Evolutionary conservation across 768 basidiomycete species (phyloP), one percentile per base, ranked within the genome.

Genomic region (Tylopilus felleus): DNA sequence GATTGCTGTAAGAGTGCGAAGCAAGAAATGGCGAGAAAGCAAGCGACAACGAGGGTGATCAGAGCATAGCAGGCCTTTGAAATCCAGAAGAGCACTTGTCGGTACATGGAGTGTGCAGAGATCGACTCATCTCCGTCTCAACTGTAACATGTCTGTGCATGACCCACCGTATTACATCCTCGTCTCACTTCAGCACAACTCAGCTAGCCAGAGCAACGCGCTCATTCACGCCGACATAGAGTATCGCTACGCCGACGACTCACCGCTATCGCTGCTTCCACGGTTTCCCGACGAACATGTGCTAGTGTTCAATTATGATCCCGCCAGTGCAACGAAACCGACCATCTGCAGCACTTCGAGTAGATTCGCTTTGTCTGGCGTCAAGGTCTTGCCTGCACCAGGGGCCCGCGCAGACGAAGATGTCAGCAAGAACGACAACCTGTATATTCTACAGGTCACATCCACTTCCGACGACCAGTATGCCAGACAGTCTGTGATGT

Each of bases 201-300:
- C 67, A 47, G 47, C 76, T 21, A 65, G 76, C 3, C 71, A 73
- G 12, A 76, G 74, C 27, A 73, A 57, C 2, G 58, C 55, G 29
- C 62, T 75, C 44, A 71, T 78, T 12, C 90, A 93, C 63, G 87
- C 88, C 5, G 72, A 75, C 40, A 84, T 93, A 17, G 86, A 92
- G 60, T 92, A 92, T 66, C 86, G 89, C 61, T 93, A 89, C 64
- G 79, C 82, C 19, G 89, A 93, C 61, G 91, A 93, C 64, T 77
- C 85, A 0, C 84, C 88, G 4, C 69, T 82, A n/a, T 70, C 80
- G 12, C 70, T 92, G 13, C 71, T 90, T 38, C 84, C 87, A 5
- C 78, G 74, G 33, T 74, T 76, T 38, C 73, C 79, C 12, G 76
- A 80, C 48, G 88, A 90, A 66, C 86, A 86, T 60, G 83, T 93